Conservation (phyloP, 345 rosid genomes). For the Moringa oleifera region DNA sequence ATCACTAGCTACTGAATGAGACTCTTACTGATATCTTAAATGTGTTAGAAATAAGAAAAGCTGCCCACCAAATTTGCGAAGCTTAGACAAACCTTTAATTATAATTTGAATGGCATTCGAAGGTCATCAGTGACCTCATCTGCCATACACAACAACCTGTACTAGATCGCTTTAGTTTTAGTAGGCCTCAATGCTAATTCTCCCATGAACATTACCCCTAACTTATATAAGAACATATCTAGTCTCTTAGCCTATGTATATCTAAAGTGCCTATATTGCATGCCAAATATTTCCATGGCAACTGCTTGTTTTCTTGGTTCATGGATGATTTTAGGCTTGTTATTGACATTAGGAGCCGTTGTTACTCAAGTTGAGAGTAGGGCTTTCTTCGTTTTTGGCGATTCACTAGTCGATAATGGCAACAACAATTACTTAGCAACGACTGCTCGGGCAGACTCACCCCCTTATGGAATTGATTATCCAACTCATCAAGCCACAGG, state of each 20-base stretch:
- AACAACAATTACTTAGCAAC: constrained; percentile 69
- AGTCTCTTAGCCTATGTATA: too few species aligned
- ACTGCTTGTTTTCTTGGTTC: background rate
- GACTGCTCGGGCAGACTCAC: constrained; percentile 71
- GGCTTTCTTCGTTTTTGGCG: constrained; percentile 63
- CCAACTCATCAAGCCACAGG: constrained; percentile 69
- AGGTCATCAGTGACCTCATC: too few species aligned
- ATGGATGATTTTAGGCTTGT: constrained; percentile 8
- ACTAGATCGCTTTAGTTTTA: background rate
- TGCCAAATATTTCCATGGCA: too few species aligned
- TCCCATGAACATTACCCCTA: background rate
- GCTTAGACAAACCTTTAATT: too few species aligned
- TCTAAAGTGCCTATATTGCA: too few species aligned
- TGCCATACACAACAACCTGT: constrained; percentile 10
- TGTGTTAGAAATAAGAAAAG: too few species aligned
- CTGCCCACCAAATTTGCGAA: too few species aligned
- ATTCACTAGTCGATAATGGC: constrained; percentile 74
- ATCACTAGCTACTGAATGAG: too few species aligned
- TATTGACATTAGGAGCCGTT: constrained; percentile 11
- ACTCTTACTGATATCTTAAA: too few species aligned
- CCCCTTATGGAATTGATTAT: constrained; percentile 81
- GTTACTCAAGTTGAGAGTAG: constrained; percentile 33
- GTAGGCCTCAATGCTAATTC: constrained; percentile 16
- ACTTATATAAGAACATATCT: background rate
- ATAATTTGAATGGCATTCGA: too few species aligned